Evolutionary conservation across 371 early-diverging fungal genomes (phyloP).

Genomic region (Actinomucor elegans): DNA sequence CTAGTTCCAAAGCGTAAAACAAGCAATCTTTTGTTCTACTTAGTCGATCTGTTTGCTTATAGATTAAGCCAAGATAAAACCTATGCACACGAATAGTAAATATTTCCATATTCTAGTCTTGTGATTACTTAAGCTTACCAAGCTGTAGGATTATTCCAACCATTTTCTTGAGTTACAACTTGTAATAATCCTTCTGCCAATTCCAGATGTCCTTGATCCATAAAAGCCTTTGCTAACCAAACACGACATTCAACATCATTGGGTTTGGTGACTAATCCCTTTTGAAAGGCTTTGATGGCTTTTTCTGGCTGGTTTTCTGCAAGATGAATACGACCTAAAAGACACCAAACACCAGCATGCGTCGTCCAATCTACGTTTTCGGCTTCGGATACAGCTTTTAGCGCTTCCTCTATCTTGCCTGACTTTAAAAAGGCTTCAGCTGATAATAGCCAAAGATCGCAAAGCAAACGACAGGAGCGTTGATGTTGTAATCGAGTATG

Average conservation of each 20-base stretch:
- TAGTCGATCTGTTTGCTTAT: slow-evolving; percentile 52
- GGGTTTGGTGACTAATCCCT: slow-evolving; percentile 49
- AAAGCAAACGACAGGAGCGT: slow-evolving; percentile 29
- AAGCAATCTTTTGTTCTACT: slow-evolving; percentile 65
- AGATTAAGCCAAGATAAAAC: slow-evolving; percentile 56
- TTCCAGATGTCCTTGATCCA: slow-evolving; percentile 43
- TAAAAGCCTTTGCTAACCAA: slow-evolving; percentile 43
- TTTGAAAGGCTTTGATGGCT: slow-evolving; percentile 53
- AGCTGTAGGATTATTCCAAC: slow-evolving; percentile 62
- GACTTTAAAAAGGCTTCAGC: slow-evolving; percentile 56
- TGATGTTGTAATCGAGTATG: slow-evolving; percentile 26
- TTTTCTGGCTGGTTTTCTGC: slow-evolving; percentile 38
- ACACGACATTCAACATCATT: slow-evolving; percentile 46
- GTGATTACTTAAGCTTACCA: too few relatives aligned
- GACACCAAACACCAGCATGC: slow-evolving; percentile 58
- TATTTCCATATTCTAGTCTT: background rate
- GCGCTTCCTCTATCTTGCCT: slow-evolving; percentile 60
- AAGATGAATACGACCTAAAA: slow-evolving; percentile 50
- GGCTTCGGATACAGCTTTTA: slow-evolving; percentile 65
- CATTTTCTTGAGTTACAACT: slow-evolving; percentile 52
- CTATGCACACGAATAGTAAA: slow-evolving; percentile 18
- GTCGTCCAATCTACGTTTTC: slow-evolving; percentile 56
- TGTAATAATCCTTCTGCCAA: slow-evolving; percentile 58
- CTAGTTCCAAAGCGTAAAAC: slow-evolving; percentile 73
- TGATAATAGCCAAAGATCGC: slow-evolving; percentile 59